phyloP scores from a whole-genome alignment of 2,329 filamentous ascomycete genomes.

The Fusarium chaquense region DNA sequence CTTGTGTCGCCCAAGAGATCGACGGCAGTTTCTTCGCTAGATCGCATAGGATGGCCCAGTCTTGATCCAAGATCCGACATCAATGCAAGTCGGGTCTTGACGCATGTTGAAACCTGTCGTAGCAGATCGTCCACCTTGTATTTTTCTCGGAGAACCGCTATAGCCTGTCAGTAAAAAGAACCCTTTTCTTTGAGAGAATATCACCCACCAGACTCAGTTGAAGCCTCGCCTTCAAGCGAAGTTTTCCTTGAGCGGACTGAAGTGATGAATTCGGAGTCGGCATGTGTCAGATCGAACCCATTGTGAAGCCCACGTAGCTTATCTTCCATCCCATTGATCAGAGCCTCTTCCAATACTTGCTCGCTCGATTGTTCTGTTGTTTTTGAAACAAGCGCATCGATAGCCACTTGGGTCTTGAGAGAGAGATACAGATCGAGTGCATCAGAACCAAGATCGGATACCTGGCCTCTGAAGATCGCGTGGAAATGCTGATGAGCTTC shows the following conservation, averaged over 20 bases:
- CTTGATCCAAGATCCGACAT: conserved; percentile 52
- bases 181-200: neutral
- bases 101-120: conserved; percentile 51
- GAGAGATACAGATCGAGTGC: conserved; percentile 59
- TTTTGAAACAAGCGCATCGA: conserved; percentile 64
- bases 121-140: conserved; percentile 58
- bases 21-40: conserved; percentile 44
- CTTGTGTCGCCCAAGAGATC: conserved; percentile 47
- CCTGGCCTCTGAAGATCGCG: conserved; percentile 58
- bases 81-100: conserved; percentile 51
- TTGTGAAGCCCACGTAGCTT: conserved; percentile 54
- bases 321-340: conserved; percentile 68
- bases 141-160: conserved; percentile 52
- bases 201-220: conserved; percentile 48
- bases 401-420: conserved; percentile 64
- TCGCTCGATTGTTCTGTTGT: conserved; percentile 63
- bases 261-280: conserved; percentile 53
- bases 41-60: conserved; percentile 53
- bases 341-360: conserved; percentile 66
- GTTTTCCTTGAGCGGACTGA: conserved; percentile 52
- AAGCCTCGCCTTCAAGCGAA: conserved; percentile 49
- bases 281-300: conserved; percentile 50
- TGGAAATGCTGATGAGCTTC: conserved; percentile 61
- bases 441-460: conserved; percentile 58
- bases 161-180: conserved; percentile 26